These are phyloP conservation scores for Scortechinia acanthostroma DNA, from an alignment of 2,329 filamentous ascomycete genomes.

Conservation along the genomic window DNA sequence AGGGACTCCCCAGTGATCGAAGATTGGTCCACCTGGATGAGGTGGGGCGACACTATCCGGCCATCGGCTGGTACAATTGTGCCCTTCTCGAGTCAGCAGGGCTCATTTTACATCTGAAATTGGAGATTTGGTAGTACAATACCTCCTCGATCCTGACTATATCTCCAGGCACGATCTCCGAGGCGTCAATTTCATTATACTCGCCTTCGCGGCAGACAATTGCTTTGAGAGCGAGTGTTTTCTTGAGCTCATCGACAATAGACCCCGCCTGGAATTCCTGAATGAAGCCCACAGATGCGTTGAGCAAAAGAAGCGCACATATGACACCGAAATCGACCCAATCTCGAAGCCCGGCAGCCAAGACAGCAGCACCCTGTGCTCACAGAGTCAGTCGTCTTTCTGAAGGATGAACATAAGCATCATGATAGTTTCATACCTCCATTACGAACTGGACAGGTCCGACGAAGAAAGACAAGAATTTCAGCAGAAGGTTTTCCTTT, in stretches of 20 bases:
- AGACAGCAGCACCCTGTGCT: constrained; percentile 62
- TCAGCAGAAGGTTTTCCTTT: constrained; percentile 76
- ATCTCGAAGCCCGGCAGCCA: constrained; percentile 77
- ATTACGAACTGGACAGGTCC: constrained; percentile 92
- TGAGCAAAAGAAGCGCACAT: constrained; percentile 73
- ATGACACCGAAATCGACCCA: constrained; percentile 95
- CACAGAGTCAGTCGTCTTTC: constrained; percentile 9
- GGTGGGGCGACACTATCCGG: constrained; percentile 75
- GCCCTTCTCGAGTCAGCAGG: constrained; percentile 35
- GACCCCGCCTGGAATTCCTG: constrained; percentile 87
- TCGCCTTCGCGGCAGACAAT: constrained; percentile 76
- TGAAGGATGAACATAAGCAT: constrained; percentile 7
- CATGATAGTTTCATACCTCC: constrained; percentile 51
- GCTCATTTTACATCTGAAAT: constrained; percentile 4
- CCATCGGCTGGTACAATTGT: constrained; percentile 88
- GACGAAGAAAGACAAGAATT: constrained; percentile 76
- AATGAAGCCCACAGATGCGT: constrained; percentile 78
- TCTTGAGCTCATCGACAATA: constrained; percentile 85
- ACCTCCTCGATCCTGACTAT: constrained; percentile 78
- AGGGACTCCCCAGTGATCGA: constrained; percentile 88
- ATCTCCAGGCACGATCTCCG: constrained; percentile 81
- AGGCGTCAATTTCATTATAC: constrained; percentile 72
- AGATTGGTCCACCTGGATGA: constrained; percentile 86
- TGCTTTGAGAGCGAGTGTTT: constrained; percentile 81
- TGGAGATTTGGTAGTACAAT: constrained; percentile 16